Base-by-base conservation (phyloP, 495 filamentous ascomycete genomes). In the Annulohypoxylon nitens region DNA sequence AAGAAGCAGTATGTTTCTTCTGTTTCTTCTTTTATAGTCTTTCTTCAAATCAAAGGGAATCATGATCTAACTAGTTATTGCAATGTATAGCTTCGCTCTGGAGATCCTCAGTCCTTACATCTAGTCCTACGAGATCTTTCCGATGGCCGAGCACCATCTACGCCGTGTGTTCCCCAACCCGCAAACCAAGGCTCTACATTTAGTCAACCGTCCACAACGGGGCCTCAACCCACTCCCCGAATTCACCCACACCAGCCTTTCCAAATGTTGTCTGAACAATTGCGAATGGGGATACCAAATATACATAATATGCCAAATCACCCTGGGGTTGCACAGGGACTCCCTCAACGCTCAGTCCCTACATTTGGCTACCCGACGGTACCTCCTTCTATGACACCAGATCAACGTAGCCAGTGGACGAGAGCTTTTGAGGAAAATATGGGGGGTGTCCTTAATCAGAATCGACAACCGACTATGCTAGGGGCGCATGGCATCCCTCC, bases 121-220 rank as follows among this genome's bases (percentile, higher is more conserved):
- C 86, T 93, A n/a, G 90, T 90, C 6, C 76, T 93, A 23, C 78
- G 84, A 67, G 83, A 84, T 64, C 30, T 67, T n/a, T 67, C 66
- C 41, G 74, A 80, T 53, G 60, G 73, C n/a, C 77, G 77, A 37
- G 10, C 69, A 10, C 79, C 85, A 34, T 43, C 71, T 8, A 64
- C 65, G 26, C 61, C 78, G 25, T 71, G 53, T 43, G 73, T 78
- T 16, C 47, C 64, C 36, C 47, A 60, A 23, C 8, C 60, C 10
- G 25, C 69, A 16, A 61, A 54, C 63, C 75, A 76, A 34, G 61
- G 39, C 37, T 71, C 79, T 16, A 65, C 65, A 3, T 20, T 67
- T 3, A 14, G 36, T 23, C 70, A 65, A 57, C 61, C 34, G 23
- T 9, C 63, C 6, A 8, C 55, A 20, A 54, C 59, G 18, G 18